Evolutionary conservation across 768 basidiomycete genomes (phyloP).

Genomic region (Mrakia hoshinonis): DNA sequence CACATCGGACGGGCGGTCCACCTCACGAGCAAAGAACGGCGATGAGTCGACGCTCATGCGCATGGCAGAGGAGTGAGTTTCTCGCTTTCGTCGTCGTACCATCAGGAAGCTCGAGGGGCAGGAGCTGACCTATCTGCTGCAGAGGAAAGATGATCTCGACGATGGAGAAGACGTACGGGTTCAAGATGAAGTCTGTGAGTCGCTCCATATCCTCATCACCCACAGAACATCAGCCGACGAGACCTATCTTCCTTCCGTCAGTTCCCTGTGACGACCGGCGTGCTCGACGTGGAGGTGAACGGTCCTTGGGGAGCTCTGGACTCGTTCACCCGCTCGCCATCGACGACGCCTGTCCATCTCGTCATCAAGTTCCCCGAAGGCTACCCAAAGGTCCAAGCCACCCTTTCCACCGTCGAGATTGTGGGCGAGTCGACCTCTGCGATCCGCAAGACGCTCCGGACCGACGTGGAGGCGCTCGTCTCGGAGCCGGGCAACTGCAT

Average conservation of each 20-base stretch:
- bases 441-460: slow-evolving; percentile 58
- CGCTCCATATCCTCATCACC: neutral
- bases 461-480: slow-evolving; percentile 1
- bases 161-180: neutral
- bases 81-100: neutral
- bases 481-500: slow-evolving; percentile 47
- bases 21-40: neutral
- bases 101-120: neutral
- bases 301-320: slow-evolving; percentile 61
- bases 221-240: neutral
- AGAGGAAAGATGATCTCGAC: neutral
- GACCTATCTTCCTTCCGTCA: slow-evolving; percentile 22
- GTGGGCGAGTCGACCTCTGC: slow-evolving; percentile 69
- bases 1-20: neutral
- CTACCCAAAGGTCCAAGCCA: slow-evolving; percentile 59
- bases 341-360: slow-evolving; percentile 72
- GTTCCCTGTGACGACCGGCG: slow-evolving; percentile 49
- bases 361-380: slow-evolving; percentile 79
- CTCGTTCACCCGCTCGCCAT: slow-evolving; percentile 50
- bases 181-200: slow-evolving; percentile 21
- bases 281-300: slow-evolving; percentile 64
- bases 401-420: slow-evolving; percentile 66
- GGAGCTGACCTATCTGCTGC: no score
- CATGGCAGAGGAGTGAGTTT: neutral
- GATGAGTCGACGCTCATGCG: neutral